These are phyloP conservation scores for Triangularia setosa DNA, from an alignment of 2,329 filamentous ascomycete species.

Conservation along the genomic window DNA sequence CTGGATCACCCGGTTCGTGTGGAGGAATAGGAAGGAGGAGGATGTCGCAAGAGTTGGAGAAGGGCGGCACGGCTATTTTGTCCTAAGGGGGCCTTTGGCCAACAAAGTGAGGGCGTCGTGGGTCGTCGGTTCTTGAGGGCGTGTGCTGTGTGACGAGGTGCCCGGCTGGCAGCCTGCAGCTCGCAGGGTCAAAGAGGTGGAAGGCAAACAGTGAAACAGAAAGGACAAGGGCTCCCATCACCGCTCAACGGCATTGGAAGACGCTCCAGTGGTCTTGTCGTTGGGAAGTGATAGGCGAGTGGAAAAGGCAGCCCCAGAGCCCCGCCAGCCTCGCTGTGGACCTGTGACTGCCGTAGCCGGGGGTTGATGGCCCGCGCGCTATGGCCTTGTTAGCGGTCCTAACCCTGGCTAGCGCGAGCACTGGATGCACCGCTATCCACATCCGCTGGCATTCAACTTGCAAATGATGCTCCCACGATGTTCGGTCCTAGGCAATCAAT, in stretches of 20 bases:
- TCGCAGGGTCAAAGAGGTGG: not conserved
- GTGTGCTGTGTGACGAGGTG: not conserved
- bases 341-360: constrained; percentile 18
- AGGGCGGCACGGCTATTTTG: constrained; percentile 28
- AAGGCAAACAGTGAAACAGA: not conserved
- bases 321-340: not conserved
- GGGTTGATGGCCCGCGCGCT: constrained; percentile 10
- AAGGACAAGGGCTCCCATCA: not conserved
- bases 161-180: not conserved
- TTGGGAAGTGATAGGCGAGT: not conserved
- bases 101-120: too few relatives aligned
- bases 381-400: not conserved
- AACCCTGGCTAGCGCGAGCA: constrained; percentile 1
- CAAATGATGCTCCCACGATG: not conserved
- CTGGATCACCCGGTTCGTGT: constrained; percentile 12
- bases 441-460: not conserved
- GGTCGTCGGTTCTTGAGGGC: not conserved
- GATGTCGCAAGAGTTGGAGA: constrained; percentile 18
- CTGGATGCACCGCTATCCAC: not conserved
- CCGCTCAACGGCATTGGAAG: not conserved
- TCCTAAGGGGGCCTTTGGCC: not conserved
- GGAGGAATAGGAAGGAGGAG: constrained; percentile 10
- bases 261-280: not conserved
- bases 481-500: not conserved
- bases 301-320: too few relatives aligned